Percentiles rank a stretch among this genome's conserved stretches.
Conservation (phyloP, 2,329 filamentous ascomycete genomes). For the Aureobasidium sp. region DNA sequence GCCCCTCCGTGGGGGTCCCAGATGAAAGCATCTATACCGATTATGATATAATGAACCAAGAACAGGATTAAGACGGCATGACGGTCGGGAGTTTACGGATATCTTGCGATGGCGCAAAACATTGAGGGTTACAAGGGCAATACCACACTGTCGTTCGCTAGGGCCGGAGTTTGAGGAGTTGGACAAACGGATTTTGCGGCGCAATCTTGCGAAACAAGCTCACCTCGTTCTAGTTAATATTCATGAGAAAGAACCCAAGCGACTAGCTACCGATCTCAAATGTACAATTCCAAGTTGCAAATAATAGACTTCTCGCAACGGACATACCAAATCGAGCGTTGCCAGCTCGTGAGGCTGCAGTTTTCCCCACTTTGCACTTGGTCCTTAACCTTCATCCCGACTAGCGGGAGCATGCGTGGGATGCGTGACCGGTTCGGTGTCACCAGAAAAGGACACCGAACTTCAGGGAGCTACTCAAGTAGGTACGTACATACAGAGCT, state of each 20-base stretch:
- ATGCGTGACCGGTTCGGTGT: slow-evolving; percentile 9
- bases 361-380: not conserved
- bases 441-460: not conserved
- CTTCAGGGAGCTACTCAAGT: not conserved
- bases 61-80: not conserved
- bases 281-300: not conserved
- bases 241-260: not conserved
- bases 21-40: not conserved
- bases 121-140: not conserved
- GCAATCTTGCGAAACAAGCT: not conserved
- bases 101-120: not conserved
- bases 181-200: not conserved
- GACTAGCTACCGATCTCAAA: not conserved
- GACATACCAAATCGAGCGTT: not conserved
- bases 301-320: not conserved
- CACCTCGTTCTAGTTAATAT: not conserved
- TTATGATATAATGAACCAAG: slow-evolving; percentile 2
- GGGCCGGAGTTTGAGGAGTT: not conserved
- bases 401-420: not conserved
- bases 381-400: not conserved
- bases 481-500: not conserved
- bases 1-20: slow-evolving; percentile 24
- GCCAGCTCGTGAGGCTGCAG: not conserved
- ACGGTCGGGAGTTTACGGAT: not conserved
- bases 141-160: slow-evolving; percentile 6